A percentile compares a stretch with the other conserved stretches of the same genome.
These are phyloP conservation scores for Geranium rotundifolium DNA, from an alignment of 345 rosid genomes.

Conservation along the genomic window DNA sequence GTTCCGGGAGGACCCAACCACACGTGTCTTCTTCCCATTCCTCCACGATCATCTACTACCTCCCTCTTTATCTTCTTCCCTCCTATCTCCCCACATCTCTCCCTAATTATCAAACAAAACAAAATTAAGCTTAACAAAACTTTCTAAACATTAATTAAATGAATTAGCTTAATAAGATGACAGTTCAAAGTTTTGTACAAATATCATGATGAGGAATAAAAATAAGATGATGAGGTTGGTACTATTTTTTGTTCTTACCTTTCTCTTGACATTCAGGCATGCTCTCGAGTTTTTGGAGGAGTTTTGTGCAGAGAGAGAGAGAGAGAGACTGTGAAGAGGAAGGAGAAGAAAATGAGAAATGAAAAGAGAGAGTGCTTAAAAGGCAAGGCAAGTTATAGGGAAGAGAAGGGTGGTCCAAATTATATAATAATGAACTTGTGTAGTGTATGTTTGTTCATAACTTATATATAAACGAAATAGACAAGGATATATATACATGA, in stretches of 20 bases:
- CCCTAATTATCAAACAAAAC: conserved; percentile 26
- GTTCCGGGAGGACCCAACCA: conserved; percentile 54
- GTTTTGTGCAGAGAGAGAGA: conserved; percentile 16
- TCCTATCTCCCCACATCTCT: conserved; percentile 79
- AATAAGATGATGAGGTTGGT: not conserved
- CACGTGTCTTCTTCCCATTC: conserved; percentile 75
- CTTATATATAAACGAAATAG: conserved; percentile 14
- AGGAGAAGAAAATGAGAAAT: conserved; percentile 14
- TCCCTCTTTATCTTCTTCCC: conserved; percentile 80
- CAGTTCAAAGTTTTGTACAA: no score
- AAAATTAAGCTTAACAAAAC: not conserved
- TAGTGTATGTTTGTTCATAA: not conserved
- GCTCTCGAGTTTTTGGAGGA: conserved; percentile 30
- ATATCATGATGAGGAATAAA: not conserved
- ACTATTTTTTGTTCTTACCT: conserved; percentile 31
- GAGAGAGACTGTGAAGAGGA: conserved; percentile 9
- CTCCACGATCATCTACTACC: conserved; percentile 38
- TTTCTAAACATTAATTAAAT: not conserved
- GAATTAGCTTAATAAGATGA: not conserved
- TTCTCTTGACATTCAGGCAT: conserved; percentile 98
- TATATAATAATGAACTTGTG: not conserved
- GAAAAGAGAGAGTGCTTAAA: conserved; percentile 38
- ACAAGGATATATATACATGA: conserved; percentile 9
- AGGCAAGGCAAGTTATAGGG: conserved; percentile 45
- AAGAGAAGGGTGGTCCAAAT: conserved; percentile 11